Percentiles rank a stretch among this genome's conserved stretches.
Evolutionary conservation across 139 green algal species (phyloP).

Genomic region (Haematococcus lacustris): DNA sequence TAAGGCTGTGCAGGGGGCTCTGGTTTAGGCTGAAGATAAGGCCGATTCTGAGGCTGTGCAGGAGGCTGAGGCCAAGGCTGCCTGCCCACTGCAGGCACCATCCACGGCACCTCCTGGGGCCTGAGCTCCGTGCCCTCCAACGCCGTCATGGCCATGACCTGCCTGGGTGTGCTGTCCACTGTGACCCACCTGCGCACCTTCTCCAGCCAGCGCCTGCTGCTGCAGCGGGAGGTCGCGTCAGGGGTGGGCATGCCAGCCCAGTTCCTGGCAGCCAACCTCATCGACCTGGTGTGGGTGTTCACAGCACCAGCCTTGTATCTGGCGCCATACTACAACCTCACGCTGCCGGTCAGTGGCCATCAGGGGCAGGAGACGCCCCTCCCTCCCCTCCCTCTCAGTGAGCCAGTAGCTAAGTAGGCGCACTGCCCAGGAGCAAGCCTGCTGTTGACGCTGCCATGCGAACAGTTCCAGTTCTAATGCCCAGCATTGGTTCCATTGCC

Average conservation of each 20-base stretch:
- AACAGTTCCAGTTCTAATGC: too few species aligned
- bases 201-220: conserved; percentile 21
- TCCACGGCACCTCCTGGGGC: conserved; percentile 19
- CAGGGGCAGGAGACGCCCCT: too few species aligned
- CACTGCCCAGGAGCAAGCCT: too few species aligned
- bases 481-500: too few species aligned
- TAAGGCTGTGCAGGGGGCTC: too few species aligned
- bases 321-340: conserved; percentile 43
- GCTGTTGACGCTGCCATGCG: too few species aligned
- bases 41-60: too few species aligned
- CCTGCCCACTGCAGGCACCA: too few species aligned
- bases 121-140: conserved; percentile 23
- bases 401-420: too few species aligned
- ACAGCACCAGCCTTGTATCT: conserved; percentile 20
- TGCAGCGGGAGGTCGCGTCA: conserved; percentile 18
- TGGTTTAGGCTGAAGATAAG: too few species aligned
- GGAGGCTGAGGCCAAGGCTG: too few species aligned
- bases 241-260: conserved; percentile 24
- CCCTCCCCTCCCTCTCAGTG: too few species aligned
- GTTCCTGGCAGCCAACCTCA: conserved; percentile 25
- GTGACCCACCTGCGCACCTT: conserved; percentile 38
- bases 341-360: conserved; percentile 23
- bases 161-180: conserved; percentile 33
- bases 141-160: conserved; percentile 36
- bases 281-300: conserved; percentile 32